Evolutionary conservation across 2,329 filamentous ascomycete genomes (phyloP), one percentile per base, ranked within the genome.

Genomic region (Aspergillus tamarii): DNA sequence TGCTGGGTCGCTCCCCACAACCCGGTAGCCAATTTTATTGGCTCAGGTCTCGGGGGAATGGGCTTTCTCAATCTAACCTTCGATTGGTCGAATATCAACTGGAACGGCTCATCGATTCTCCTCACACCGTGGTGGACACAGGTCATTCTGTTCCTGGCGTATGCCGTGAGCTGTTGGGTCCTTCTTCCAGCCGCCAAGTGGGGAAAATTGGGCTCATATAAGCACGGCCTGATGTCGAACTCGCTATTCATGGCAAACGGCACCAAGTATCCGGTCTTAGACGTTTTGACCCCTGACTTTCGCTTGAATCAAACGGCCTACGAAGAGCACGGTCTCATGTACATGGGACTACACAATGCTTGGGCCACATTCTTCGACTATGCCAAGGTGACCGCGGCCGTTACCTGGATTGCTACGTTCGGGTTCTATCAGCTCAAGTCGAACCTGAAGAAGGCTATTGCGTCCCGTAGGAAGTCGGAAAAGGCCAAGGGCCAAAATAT

Each of bases 1-100:
- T 89, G 87, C 75, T 89, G 87, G 87, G 85, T 89, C 2, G 86
- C 87, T 2, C 86, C 86, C 1, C 79, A 80, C 19, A 88, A 87
- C 67, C 73, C 80, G 2, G 80, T 83, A 0, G 86, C 85, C 64
- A 89, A 88, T 68, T 89, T 88, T 67, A 76, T 89, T 21, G 86
- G 87, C 1, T 83, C 84, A 5, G 87, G 87, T 0, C 81, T 88
- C n/a, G 86, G 87, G 4, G 86, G 86, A 6, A 87, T 88, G 84
- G 86, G 85, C 0, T 83, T 88, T 64, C 74, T 89, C 43, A 89
- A 88, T 63, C 75, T 88, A 1, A 84, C 83, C 1, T 75, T 89
- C 21, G 84, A 89, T 67, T 89, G 86, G 86, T 86, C 86, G 3
- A 88, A 85, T 65, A 83, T 89, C 58, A 82, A 83, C n/a, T 83